Evolutionary conservation across 495 filamentous ascomycete genomes (phyloP).

Genomic region (Thozetella sp.): DNA sequence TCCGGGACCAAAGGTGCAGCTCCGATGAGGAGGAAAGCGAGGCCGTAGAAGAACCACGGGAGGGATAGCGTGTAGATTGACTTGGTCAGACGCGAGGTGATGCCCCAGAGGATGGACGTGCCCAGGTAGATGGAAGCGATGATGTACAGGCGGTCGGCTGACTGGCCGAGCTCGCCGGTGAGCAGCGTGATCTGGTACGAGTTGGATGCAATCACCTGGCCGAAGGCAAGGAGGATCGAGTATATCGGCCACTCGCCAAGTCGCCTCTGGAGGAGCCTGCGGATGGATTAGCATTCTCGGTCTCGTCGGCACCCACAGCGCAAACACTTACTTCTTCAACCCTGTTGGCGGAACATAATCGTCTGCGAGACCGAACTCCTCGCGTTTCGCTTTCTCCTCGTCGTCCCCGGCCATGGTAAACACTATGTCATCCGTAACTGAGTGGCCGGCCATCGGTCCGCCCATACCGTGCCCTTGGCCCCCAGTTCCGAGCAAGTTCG

Average conservation of each 20-base stretch:
- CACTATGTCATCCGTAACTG: slow-evolving; percentile 14
- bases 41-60: slow-evolving; percentile 8
- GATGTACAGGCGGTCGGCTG: slow-evolving; percentile 60
- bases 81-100: slow-evolving; percentile 18
- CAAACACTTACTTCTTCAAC: slow-evolving; percentile 37
- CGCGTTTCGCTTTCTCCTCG: slow-evolving; percentile 24
- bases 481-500: background rate
- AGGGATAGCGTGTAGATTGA: slow-evolving; percentile 9
- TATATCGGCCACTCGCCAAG: slow-evolving; percentile 71
- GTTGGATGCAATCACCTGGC: slow-evolving; percentile 69
- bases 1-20: slow-evolving; percentile 55
- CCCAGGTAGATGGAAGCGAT: slow-evolving; percentile 61
- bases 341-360: slow-evolving; percentile 47
- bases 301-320: background rate
- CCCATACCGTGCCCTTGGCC: background rate
- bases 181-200: slow-evolving; percentile 71
- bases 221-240: slow-evolving; percentile 67
- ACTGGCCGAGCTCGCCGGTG: slow-evolving; percentile 59
- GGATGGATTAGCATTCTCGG: slow-evolving; percentile 2
- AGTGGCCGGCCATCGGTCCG: background rate
- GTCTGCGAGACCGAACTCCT: background rate
- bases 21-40: slow-evolving; percentile 66
- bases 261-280: slow-evolving; percentile 26
- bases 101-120: slow-evolving; percentile 56
- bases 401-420: slow-evolving; percentile 55